Base-by-base conservation (phyloP, 495 filamentous ascomycete species). In the Aspergillus diversus region DNA sequence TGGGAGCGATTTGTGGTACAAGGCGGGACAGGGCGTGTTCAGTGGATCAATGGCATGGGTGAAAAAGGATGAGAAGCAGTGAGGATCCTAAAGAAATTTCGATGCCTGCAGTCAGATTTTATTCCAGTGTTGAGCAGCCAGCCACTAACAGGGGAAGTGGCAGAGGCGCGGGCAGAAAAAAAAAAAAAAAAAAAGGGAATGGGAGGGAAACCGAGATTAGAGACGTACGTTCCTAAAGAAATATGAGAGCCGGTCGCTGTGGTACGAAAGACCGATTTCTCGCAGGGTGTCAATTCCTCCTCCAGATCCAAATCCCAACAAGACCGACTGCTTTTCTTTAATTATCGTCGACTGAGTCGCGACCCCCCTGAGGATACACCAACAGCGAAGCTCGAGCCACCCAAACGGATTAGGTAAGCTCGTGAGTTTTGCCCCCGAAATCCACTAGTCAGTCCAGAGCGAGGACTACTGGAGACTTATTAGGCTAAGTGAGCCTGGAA, bases 341-440 rank as follows among this genome's bases (percentile, higher is more conserved):
- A 49, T 32, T 57, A n/a, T 43, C 33, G 31, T 33, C 33, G 43
- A 27, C 53, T 51, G 15, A 31, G 39, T 55, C 59, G 60, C 27
- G 54, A 59, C 37, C 64, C 64, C 64, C 64, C 64, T 66, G 64
- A 66, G 51, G 64, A 58, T 53, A 43, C 17, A 17, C 52, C n/a
- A 32, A 63, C 43, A 33, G 37, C 57, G 48, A 50, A 55, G 57
- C 63, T 66, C 47, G 43, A 37, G 63, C 58, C 63, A 66, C 63
- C 48, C 53, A 42, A 53, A 43, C 21, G 59, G 55, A 58, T 65
- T 62, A 66, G 12, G 59, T 66, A 66, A 66, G 56, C 60, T 58
- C 47, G 55, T 21, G 42, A 62, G 43, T 54, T 55, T 62, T 47
- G 59, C 59, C 55, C 52, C 63, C 51, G n/a, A 57, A 55, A 48